Evolutionary conservation across 805 yeast genomes (phyloP).

Genomic region (Wickerhamiella lipophila): DNA sequence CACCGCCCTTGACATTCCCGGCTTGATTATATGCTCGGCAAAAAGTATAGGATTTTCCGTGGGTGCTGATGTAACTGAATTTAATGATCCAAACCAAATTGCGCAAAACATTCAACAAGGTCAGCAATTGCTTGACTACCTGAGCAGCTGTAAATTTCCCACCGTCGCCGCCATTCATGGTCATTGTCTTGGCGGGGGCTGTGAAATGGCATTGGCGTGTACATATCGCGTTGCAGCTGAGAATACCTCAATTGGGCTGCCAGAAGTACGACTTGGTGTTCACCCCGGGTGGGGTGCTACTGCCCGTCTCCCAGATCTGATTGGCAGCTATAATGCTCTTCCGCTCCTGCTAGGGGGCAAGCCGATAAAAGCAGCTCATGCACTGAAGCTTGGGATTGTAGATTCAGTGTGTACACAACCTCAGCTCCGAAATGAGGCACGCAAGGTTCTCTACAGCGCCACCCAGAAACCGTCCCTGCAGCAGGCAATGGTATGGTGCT

Average conservation of each 20-base stretch:
- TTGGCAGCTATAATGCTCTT: constrained; percentile 40
- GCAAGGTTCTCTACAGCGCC: neutral
- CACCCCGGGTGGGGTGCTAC: constrained; percentile 46
- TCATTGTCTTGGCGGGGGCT: constrained; percentile 43
- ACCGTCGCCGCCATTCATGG: constrained; percentile 30
- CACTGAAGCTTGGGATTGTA: constrained; percentile 37
- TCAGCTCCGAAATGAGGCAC: neutral
- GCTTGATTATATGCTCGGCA: neutral
- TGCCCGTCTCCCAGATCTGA: constrained; percentile 35
- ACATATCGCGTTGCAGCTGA: constrained; percentile 1
- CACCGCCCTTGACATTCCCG: neutral
- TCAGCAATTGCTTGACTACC: neutral
- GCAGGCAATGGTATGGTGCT: neutral
- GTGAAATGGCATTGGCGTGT: constrained; percentile 39
- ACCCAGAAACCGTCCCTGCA: neutral
- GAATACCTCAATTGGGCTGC: constrained; percentile 39
- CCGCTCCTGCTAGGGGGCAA: constrained; percentile 38
- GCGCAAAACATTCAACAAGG: neutral
- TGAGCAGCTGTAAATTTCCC: neutral
- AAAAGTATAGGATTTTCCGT: neutral
- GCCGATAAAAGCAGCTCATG: constrained; percentile 33
- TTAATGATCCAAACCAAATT: neutral
- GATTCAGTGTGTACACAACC: constrained; percentile 12
- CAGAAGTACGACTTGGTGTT: constrained; percentile 41
- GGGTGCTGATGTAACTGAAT: constrained; percentile 6